Conservation (phyloP, 768 basidiomycete genomes). For the Boletus pseudo-olivaceus region DNA sequence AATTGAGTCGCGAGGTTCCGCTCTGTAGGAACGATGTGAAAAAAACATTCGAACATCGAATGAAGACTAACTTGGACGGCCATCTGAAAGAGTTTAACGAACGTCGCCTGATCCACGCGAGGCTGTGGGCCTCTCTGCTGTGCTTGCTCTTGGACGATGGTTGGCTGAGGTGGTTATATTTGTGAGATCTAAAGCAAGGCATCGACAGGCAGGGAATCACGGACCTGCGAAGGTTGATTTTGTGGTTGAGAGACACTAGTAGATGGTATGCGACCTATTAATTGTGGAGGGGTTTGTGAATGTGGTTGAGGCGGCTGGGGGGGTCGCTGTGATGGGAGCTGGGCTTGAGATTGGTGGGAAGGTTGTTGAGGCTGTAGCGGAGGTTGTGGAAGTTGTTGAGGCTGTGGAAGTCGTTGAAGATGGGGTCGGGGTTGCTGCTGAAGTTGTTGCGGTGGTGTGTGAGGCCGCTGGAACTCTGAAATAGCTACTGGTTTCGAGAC, state of each 20-base stretch:
- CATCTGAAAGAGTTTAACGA: constrained; percentile 20
- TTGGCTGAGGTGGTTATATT: background rate
- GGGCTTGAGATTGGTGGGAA: background rate
- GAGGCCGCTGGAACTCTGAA: background rate
- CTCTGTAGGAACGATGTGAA: constrained; percentile 11
- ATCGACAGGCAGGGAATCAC: background rate
- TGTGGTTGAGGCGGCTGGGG: background rate
- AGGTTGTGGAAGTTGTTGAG: background rate
- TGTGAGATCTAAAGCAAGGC: background rate
- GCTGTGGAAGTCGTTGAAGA: constrained; percentile 1
- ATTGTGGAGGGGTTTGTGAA: background rate
- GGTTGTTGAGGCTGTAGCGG: background rate
- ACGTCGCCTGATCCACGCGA: constrained; percentile 11
- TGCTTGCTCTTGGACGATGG: constrained; percentile 5
- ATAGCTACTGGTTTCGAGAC: background rate
- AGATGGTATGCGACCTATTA: background rate
- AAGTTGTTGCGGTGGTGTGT: background rate
- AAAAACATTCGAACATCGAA: background rate
- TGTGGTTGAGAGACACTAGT: background rate
- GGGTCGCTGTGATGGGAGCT: background rate
- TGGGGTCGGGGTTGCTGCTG: background rate
- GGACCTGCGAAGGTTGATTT: background rate
- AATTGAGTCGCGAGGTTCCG: constrained; percentile 11
- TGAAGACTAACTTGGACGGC: constrained; percentile 18
- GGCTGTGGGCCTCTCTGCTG: background rate